These are phyloP conservation scores for Syzygium aromaticum DNA, from an alignment of 345 rosid genomes.

Conservation along the genomic window DNA sequence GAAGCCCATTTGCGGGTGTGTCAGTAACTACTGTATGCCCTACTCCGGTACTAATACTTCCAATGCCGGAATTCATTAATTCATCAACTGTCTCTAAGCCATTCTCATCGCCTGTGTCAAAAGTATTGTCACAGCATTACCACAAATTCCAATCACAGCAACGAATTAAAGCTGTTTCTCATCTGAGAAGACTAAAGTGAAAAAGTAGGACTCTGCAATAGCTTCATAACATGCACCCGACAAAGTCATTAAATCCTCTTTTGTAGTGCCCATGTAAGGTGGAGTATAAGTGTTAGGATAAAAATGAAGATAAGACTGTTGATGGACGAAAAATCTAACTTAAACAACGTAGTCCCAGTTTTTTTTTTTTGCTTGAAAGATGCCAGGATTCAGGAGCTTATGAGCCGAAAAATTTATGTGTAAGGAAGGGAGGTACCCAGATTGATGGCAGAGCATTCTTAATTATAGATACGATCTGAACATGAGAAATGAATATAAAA, in stretches of 20 bases:
- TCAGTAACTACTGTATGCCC: conserved; percentile 6
- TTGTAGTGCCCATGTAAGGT: not conserved
- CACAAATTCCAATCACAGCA: not conserved
- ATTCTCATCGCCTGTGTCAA: conserved; percentile 13
- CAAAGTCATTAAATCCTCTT: not conserved
- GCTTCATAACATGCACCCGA: not conserved
- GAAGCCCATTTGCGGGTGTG: conserved; percentile 7
- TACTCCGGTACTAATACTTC: conserved; percentile 1
- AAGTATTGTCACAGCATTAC: not conserved
- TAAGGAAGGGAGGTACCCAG: not conserved
- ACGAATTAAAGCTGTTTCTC: not conserved
- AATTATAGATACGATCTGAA: not conserved
- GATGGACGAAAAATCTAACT: not conserved
- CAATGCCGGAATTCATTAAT: conserved; percentile 1
- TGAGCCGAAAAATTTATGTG: not conserved
- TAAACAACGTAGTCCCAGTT: not conserved
- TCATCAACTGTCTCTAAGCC: conserved; percentile 13
- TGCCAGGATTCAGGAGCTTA: not conserved
- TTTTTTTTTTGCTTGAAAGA: not conserved
- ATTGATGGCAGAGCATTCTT: not conserved
- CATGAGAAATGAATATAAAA: not conserved
- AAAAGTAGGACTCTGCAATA: not conserved
- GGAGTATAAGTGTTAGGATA: not conserved
- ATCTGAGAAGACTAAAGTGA: not conserved
- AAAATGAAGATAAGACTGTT: not conserved